Percentiles rank a stretch among this genome's conserved stretches.
Conservation (phyloP, 108 stramenopile genomes). For the Licmophora abbreviata region DNA sequence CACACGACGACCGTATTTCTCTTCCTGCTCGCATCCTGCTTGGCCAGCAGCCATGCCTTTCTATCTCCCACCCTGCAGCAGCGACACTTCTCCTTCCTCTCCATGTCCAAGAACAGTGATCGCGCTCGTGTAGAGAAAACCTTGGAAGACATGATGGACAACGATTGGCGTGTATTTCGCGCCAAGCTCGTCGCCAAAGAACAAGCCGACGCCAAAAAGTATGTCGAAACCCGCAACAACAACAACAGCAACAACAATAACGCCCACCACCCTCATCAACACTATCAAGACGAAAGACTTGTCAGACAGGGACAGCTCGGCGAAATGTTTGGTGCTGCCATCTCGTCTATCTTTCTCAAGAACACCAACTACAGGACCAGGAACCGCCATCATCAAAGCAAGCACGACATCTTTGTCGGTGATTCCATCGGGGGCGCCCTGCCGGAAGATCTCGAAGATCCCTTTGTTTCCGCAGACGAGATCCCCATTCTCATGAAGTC, state of each 20-base stretch:
- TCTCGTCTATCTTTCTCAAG: conserved; percentile 74
- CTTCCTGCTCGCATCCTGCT: too few relatives aligned
- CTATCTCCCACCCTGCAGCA: too few relatives aligned
- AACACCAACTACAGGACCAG: conserved; percentile 21
- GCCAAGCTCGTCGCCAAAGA: conserved; percentile 76
- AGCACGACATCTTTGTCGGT: conserved; percentile 53
- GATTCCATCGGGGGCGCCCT: conserved; percentile 50
- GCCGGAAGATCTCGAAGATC: conserved; percentile 36
- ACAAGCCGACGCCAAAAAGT: conserved; percentile 21
- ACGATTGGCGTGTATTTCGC: conserved; percentile 82
- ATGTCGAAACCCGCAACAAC: conserved; percentile 5
- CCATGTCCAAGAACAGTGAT: conserved; percentile 43
- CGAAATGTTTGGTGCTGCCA: conserved; percentile 60
- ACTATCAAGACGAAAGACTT: conserved; percentile 30
- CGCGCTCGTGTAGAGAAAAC: conserved; percentile 71
- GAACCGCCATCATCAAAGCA: conserved; percentile 11
- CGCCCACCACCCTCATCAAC: conserved; percentile 3
- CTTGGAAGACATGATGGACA: conserved; percentile 73
- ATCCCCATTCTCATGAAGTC: conserved; percentile 58
- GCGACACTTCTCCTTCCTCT: too few relatives aligned
- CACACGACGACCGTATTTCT: too few relatives aligned
- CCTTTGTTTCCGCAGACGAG: conserved; percentile 67
- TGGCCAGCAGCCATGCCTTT: too few relatives aligned
- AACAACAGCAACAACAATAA: conserved; percentile 6
- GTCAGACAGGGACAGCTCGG: conserved; percentile 46